phyloP scores from a whole-genome alignment of 2,329 filamentous ascomycete genomes.

The Pseudogymnoascus pannorum region DNA sequence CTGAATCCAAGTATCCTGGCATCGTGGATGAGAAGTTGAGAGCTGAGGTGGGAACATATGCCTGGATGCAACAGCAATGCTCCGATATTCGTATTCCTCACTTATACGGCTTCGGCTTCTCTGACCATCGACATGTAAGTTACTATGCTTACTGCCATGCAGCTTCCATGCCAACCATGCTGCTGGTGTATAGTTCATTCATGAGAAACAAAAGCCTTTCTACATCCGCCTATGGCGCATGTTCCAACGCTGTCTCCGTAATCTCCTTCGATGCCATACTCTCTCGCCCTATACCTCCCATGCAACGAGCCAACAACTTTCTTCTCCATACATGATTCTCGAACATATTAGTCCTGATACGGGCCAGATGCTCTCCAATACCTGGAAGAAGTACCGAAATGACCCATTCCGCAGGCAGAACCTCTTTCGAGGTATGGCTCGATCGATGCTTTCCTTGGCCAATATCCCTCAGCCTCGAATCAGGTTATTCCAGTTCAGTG shows the following conservation, averaged over 20 bases:
- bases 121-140: constrained; percentile 15
- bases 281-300: constrained; percentile 15
- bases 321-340: constrained; percentile 19
- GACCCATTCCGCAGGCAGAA: constrained; percentile 21
- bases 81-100: constrained; percentile 25
- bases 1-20: constrained; percentile 22
- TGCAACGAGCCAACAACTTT: constrained; percentile 10
- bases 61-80: constrained; percentile 29
- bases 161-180: constrained; percentile 13
- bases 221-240: constrained; percentile 16
- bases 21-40: constrained; percentile 30
- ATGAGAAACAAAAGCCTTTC: constrained; percentile 16
- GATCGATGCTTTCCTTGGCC: constrained; percentile 22
- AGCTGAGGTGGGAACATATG: constrained; percentile 29
- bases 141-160: background rate
- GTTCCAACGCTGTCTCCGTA: constrained; percentile 15
- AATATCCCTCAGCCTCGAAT: constrained; percentile 19
- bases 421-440: constrained; percentile 27
- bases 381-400: constrained; percentile 18
- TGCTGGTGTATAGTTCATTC: constrained; percentile 16
- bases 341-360: constrained; percentile 17
- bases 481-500: constrained; percentile 23
- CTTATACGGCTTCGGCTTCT: constrained; percentile 26
- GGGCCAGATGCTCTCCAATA: constrained; percentile 26
- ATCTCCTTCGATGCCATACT: constrained; percentile 14